Evolutionary conservation across 306 rosid genomes (phyloP).

Genomic region (Macrotyloma uniflorum): DNA sequence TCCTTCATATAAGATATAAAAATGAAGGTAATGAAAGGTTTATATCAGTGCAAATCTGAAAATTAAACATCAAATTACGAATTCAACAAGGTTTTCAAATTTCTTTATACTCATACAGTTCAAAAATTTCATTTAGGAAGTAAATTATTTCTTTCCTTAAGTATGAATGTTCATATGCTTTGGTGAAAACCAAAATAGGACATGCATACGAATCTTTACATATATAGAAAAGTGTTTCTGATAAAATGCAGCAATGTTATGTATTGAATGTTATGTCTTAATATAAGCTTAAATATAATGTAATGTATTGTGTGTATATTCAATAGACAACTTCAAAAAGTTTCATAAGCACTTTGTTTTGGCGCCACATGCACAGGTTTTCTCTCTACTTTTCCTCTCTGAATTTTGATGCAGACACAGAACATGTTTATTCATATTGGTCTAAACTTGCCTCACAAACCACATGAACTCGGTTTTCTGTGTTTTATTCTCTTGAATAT

Average conservation of each 20-base stretch:
- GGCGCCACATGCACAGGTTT: slow-evolving; percentile 46
- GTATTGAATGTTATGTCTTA: neutral
- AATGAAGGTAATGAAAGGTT: no score
- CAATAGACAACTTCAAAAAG: neutral
- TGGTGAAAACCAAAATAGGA: neutral
- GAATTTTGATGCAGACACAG: neutral
- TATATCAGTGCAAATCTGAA: neutral
- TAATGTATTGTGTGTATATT: neutral
- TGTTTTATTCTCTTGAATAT: neutral
- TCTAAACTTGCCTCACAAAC: neutral
- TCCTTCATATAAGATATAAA: neutral
- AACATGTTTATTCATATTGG: neutral
- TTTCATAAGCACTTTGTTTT: slow-evolving; percentile 23
- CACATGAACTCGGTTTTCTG: neutral
- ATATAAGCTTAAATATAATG: neutral
- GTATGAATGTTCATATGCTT: neutral
- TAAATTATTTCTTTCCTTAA: neutral
- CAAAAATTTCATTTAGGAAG: neutral
- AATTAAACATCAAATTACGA: neutral
- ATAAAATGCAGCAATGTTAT: neutral
- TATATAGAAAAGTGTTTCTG: neutral
- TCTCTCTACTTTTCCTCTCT: neutral
- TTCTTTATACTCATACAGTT: neutral
- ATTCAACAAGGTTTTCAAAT: neutral
- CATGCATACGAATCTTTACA: neutral